phyloP scores from a whole-genome alignment of 768 basidiomycete genomes.

The Amanita inopinata region DNA sequence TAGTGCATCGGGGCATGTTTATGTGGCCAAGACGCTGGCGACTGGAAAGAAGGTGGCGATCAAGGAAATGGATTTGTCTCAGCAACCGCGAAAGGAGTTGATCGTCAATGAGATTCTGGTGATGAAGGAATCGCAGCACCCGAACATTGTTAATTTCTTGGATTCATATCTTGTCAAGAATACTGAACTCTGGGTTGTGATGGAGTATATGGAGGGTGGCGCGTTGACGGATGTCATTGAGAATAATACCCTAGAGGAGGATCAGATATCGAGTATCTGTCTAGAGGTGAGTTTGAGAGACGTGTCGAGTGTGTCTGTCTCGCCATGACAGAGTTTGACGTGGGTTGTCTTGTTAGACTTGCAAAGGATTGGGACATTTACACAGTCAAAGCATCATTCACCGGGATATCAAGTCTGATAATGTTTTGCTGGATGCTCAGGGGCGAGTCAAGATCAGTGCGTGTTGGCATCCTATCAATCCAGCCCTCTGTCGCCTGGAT shows the following conservation, averaged over 20 bases:
- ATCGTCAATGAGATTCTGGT: constrained; percentile 98
- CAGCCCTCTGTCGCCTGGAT: neutral
- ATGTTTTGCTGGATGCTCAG: constrained; percentile 85
- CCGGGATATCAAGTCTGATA: constrained; percentile 95
- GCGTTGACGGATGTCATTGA: constrained; percentile 97
- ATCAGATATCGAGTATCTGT: constrained; percentile 88
- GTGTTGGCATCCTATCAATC: constrained; percentile 21
- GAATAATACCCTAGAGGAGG: constrained; percentile 90
- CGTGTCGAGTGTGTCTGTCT: constrained; percentile 4
- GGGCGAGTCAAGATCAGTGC: constrained; percentile 96
- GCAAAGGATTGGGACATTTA: constrained; percentile 87
- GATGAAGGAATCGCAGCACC: constrained; percentile 97
- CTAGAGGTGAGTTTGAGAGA: constrained; percentile 72
- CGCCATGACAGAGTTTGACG: too few species aligned
- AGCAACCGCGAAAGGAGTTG: constrained; percentile 93
- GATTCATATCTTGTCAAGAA: constrained; percentile 84
- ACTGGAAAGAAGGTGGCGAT: constrained; percentile 89
- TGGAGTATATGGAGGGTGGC: constrained; percentile 99
- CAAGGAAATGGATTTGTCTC: constrained; percentile 96
- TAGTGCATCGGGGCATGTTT: constrained; percentile 96
- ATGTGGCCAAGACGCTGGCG: constrained; percentile 85
- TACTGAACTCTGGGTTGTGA: constrained; percentile 92
- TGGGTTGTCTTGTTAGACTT: constrained; percentile 57
- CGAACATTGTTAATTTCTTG: constrained; percentile 94
- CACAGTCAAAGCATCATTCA: constrained; percentile 95